Evolutionary conservation across 164 flowering plant species (phyloP).

Genomic region (Chloranthus sessilifolius): DNA sequence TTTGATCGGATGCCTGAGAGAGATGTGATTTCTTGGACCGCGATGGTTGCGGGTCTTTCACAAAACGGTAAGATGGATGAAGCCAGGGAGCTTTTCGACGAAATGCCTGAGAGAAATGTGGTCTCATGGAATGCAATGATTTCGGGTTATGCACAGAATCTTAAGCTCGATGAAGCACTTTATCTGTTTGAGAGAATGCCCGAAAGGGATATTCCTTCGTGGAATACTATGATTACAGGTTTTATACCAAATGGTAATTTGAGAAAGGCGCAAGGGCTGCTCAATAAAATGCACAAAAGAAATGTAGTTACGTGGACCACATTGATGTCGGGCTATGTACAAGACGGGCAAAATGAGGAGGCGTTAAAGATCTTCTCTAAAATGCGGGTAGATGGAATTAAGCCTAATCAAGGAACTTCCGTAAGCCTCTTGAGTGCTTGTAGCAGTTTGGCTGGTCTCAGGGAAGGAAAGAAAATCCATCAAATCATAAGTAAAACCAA

Average conservation of each 20-base stretch:
- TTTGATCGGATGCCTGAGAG: slow-evolving; percentile 4
- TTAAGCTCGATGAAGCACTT: neutral
- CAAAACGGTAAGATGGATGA: slow-evolving; percentile 8
- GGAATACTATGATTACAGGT: slow-evolving; percentile 11
- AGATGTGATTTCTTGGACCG: slow-evolving; percentile 11
- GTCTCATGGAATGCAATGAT: slow-evolving; percentile 13
- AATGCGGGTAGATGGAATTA: slow-evolving; percentile 10
- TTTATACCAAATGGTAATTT: slow-evolving; percentile 3
- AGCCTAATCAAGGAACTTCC: slow-evolving; percentile 16
- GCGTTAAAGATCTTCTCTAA: slow-evolving; percentile 7
- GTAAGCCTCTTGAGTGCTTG: slow-evolving; percentile 15
- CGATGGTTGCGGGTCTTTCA: slow-evolving; percentile 4
- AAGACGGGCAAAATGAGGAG: slow-evolving; percentile 8
- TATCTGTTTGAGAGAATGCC: slow-evolving; percentile 6
- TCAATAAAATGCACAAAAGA: slow-evolving; percentile 5
- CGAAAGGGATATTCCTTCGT: slow-evolving; percentile 8
- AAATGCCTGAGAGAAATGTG: slow-evolving; percentile 12
- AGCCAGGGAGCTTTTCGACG: slow-evolving; percentile 3
- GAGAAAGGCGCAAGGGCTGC: neutral
- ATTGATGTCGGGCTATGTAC: slow-evolving; percentile 8
- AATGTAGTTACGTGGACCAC: slow-evolving; percentile 12
- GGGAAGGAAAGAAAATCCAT: slow-evolving; percentile 17
- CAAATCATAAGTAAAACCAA: slow-evolving; percentile 11
- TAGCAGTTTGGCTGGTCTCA: slow-evolving; percentile 15
- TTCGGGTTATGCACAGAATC: slow-evolving; percentile 2